Evolutionary conservation across 352 stramenopile species (phyloP).

Genomic region (Phytophthora pinifolia): DNA sequence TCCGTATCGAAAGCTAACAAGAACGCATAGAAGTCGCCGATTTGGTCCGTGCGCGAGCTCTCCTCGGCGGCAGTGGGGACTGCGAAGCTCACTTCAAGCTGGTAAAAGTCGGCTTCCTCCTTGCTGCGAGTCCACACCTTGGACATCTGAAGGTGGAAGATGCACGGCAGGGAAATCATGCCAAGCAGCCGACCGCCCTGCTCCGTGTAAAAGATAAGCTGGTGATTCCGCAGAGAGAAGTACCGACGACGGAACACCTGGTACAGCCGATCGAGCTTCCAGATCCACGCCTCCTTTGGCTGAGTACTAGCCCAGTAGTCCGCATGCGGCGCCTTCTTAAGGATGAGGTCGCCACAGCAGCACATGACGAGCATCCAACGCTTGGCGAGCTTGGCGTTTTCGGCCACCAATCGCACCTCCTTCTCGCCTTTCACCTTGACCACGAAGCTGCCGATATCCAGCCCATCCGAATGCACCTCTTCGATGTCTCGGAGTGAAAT

Average conservation of each 20-base stretch:
- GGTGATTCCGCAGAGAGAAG: constrained; percentile 83
- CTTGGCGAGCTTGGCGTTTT: constrained; percentile 70
- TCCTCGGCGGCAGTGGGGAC: constrained; percentile 62
- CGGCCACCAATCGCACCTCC: constrained; percentile 69
- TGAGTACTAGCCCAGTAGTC: constrained; percentile 77
- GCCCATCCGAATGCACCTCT: constrained; percentile 75
- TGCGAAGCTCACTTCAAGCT: constrained; percentile 83
- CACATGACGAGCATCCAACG: constrained; percentile 90
- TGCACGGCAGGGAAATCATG: constrained; percentile 78
- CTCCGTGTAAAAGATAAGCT: constrained; percentile 80
- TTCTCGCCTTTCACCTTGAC: constrained; percentile 74
- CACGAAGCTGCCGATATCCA: constrained; percentile 73
- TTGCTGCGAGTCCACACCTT: constrained; percentile 72
- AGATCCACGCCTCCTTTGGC: constrained; percentile 86
- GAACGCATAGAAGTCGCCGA: constrained; percentile 79
- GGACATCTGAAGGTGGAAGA: constrained; percentile 81
- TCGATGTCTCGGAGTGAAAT: constrained; percentile 79
- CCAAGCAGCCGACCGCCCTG: constrained; percentile 64
- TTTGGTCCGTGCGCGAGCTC: constrained; percentile 61
- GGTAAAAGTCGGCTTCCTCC: constrained; percentile 78
- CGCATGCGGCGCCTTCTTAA: constrained; percentile 65
- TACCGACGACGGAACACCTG: constrained; percentile 83
- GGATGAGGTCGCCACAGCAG: constrained; percentile 74
- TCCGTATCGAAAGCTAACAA: constrained; percentile 81
- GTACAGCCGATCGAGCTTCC: constrained; percentile 86